phyloP scores from a whole-genome alignment of 2,329 filamentous ascomycete genomes.

The Nemania abortiva region DNA sequence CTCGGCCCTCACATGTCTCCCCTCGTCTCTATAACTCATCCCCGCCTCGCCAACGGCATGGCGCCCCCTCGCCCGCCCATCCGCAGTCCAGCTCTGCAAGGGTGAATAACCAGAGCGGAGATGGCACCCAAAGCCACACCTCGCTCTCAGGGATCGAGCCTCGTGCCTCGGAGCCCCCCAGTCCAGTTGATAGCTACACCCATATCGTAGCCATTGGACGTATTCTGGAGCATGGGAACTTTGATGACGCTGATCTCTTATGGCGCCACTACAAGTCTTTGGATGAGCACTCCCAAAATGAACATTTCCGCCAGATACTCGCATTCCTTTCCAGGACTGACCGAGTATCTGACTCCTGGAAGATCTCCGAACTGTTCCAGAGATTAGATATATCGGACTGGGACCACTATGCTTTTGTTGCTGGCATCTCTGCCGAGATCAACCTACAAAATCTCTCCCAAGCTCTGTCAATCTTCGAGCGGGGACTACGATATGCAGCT shows the following conservation, averaged over 20 bases:
- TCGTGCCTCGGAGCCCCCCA: neutral
- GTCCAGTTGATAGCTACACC: neutral
- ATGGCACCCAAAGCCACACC: conserved; percentile 5
- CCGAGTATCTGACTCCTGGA: conserved; percentile 59
- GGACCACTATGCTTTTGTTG: conserved; percentile 56
- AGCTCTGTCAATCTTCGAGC: conserved; percentile 58
- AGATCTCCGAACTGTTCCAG: conserved; percentile 60
- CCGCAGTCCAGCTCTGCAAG: neutral
- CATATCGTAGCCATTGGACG: conserved; percentile 40
- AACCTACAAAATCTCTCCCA: conserved; percentile 54
- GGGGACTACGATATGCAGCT: conserved; percentile 49
- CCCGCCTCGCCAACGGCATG: conserved; percentile 33
- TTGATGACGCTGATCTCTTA: conserved; percentile 52
- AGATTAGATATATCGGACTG: conserved; percentile 54
- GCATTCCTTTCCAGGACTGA: conserved; percentile 58
- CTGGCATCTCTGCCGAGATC: conserved; percentile 58
- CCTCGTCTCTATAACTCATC: conserved; percentile 48
- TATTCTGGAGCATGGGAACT: conserved; percentile 39
- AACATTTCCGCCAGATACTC: conserved; percentile 53
- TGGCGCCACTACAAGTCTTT: conserved; percentile 60
- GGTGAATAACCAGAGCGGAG: neutral
- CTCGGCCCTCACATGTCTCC: conserved; percentile 39
- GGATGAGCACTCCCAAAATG: conserved; percentile 48
- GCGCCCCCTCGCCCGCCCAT: neutral
- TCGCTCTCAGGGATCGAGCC: neutral